phyloP scores from a whole-genome alignment of 2,329 filamentous ascomycete genomes.

The Blastomyces emzantsi region DNA sequence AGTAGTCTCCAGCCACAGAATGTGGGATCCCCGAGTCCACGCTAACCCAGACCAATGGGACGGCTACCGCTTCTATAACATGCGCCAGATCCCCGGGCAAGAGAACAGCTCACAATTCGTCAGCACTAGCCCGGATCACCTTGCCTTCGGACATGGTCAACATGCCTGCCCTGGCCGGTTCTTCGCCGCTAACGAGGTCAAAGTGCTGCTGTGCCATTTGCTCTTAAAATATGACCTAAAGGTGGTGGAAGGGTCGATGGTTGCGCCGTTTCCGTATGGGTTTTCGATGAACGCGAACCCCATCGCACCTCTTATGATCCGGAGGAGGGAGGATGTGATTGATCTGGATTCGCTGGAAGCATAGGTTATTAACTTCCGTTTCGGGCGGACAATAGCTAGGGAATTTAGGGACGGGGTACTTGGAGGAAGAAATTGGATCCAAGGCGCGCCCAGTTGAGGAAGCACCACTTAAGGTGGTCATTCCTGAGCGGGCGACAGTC shows the following conservation, averaged over 20 bases:
- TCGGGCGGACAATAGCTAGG: neutral
- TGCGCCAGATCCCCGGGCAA: conserved; percentile 24
- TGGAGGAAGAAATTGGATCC: neutral
- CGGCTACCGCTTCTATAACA: conserved; percentile 28
- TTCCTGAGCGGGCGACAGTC: neutral
- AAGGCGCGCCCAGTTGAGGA: neutral
- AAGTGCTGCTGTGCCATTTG: conserved; percentile 46
- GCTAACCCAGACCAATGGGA: conserved; percentile 26
- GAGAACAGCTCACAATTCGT: conserved; percentile 26
- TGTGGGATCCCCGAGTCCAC: conserved; percentile 24
- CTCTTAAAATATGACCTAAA: conserved; percentile 47
- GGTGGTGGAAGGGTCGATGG: conserved; percentile 30
- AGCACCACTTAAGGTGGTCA: neutral
- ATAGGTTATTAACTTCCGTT: neutral
- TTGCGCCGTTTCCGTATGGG: conserved; percentile 39
- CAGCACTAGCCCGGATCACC: conserved; percentile 24
- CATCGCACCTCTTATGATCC: conserved; percentile 2
- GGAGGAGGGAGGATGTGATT: conserved; percentile 6
- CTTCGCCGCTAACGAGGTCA: conserved; percentile 49
- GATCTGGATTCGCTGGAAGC: conserved; percentile 4
- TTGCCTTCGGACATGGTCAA: conserved; percentile 32
- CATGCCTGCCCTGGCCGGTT: conserved; percentile 45
- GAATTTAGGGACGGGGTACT: neutral
- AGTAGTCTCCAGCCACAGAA: conserved; percentile 21
- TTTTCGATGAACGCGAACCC: conserved; percentile 34